Percentiles rank a stretch among this genome's conserved stretches.
These are phyloP conservation scores for Nicotiana noctiflora DNA, from an alignment of 257 asterid genomes.

Conservation along the genomic window DNA sequence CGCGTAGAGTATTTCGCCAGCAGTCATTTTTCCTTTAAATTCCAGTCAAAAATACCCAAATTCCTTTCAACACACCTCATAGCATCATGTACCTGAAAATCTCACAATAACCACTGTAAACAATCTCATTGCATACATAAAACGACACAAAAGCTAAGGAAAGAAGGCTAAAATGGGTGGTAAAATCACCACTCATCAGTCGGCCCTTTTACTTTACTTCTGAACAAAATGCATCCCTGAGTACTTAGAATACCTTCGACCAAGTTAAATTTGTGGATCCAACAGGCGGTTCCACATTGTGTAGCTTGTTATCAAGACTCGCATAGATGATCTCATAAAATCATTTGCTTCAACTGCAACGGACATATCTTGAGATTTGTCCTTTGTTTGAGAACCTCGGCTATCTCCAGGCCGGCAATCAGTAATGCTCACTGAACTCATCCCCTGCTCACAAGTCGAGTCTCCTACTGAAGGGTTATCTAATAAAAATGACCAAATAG, in stretches of 20 bases:
- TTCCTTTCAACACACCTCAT: too few species aligned
- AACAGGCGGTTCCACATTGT: slow-evolving; percentile 18
- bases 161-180: too few species aligned
- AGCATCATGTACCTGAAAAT: too few species aligned
- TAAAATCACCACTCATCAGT: too few species aligned
- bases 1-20: too few species aligned
- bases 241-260: slow-evolving; percentile 39
- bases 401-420: slow-evolving; percentile 25
- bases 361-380: slow-evolving; percentile 22
- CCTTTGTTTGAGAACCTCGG: slow-evolving; percentile 26
- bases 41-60: too few species aligned
- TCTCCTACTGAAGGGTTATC: slow-evolving; percentile 41
- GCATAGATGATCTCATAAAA: slow-evolving; percentile 32
- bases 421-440: slow-evolving; percentile 45
- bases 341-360: slow-evolving; percentile 17
- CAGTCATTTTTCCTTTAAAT: too few species aligned
- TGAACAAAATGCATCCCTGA: background rate
- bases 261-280: slow-evolving; percentile 38
- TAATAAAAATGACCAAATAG: slow-evolving; percentile 59
- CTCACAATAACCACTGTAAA: too few species aligned
- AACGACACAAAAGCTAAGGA: too few species aligned
- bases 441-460: slow-evolving; percentile 49
- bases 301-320: slow-evolving; percentile 23
- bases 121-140: too few species aligned
- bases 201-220: background rate